These are phyloP conservation scores for Tinospora cordifolia DNA, from an alignment of 164 flowering plant species.

Conservation along the genomic window DNA sequence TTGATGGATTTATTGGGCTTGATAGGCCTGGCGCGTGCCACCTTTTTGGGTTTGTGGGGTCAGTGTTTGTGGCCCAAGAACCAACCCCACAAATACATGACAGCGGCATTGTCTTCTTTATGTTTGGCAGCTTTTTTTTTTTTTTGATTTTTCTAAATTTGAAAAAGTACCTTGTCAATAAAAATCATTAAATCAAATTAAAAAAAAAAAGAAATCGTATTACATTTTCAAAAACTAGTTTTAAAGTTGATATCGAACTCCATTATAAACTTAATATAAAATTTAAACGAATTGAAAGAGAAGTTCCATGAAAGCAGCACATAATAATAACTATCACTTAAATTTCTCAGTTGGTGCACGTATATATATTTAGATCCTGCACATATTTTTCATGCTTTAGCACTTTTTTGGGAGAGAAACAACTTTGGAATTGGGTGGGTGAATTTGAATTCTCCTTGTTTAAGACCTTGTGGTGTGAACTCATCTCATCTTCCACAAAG, in stretches of 20 bases:
- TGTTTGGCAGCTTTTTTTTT: background rate
- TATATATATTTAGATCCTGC: background rate
- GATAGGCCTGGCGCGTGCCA: background rate
- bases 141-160: too few species aligned
- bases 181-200: too few species aligned
- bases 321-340: too few species aligned
- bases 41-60: conserved; percentile 1
- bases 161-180: too few species aligned
- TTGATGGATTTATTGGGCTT: background rate
- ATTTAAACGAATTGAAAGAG: too few species aligned
- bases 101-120: conserved; percentile 1
- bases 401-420: background rate
- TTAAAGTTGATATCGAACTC: too few species aligned
- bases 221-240: too few species aligned
- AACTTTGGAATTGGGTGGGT: background rate
- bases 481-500: background rate
- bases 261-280: too few species aligned
- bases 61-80: background rate
- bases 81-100: background rate
- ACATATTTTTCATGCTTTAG: background rate
- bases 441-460: background rate
- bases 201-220: too few species aligned
- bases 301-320: too few species aligned
- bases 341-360: too few species aligned
- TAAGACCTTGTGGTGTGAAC: background rate